phyloP scores from a whole-genome alignment of 2,329 filamentous ascomycete genomes.

The Botryotinia convoluta region DNA sequence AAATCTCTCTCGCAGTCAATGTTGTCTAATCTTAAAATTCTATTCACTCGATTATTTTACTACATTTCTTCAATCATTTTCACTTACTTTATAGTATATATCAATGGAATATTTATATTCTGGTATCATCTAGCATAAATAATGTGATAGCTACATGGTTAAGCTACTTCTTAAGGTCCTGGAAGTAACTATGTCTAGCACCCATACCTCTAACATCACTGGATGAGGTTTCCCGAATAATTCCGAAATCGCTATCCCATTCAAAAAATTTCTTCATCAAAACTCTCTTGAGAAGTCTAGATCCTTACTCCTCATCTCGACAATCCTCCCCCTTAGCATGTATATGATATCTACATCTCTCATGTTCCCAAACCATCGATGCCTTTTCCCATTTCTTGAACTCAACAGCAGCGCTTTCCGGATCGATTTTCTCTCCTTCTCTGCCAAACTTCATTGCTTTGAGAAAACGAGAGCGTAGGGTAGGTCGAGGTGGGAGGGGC shows the following conservation, averaged over 20 bases:
- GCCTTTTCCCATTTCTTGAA: not conserved
- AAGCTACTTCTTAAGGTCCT: fast-evolving
- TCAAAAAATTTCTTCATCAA: fast-evolving
- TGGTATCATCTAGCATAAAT: not conserved
- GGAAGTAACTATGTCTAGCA: fast-evolving
- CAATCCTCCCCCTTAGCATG: not conserved
- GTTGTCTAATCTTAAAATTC: too few species aligned
- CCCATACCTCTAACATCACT: fast-evolving
- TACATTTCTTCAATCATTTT: not conserved
- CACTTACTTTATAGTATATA: not conserved
- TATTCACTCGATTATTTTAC: too few species aligned
- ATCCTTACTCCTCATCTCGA: not conserved
- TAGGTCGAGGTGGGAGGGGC: not conserved
- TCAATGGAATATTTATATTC: fast-evolving
- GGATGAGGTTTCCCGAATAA: fast-evolving
- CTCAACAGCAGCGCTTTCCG: not conserved
- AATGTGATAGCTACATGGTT: not conserved
- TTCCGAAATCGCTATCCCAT: fast-evolving
- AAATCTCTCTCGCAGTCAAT: too few species aligned
- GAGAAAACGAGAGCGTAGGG: not conserved
- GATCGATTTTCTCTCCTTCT: not conserved
- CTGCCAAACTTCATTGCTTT: not conserved
- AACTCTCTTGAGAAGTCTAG: not conserved
- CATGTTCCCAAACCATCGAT: not conserved
- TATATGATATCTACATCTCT: not conserved